Evolutionary conservation across 192 early-diverging fungal genomes (phyloP).

Genomic region (Backusella tarrabulga): DNA sequence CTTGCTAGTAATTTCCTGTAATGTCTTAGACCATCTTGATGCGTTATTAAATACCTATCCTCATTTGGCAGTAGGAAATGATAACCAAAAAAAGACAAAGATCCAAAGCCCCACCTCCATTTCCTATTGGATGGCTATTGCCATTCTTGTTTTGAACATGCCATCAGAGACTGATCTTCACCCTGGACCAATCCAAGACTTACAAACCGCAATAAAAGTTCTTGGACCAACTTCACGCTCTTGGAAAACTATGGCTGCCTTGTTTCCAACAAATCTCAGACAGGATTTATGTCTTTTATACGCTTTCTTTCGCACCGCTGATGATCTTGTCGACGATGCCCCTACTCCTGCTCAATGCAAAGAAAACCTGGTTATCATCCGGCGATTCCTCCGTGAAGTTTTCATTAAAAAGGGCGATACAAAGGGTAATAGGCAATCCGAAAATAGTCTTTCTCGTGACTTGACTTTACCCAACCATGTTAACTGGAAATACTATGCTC

Average conservation of each 20-base stretch:
- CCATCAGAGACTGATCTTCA: constrained; percentile 19
- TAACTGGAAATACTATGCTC: constrained; percentile 24
- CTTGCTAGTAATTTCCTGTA: constrained; percentile 16
- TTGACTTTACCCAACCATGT: constrained; percentile 14
- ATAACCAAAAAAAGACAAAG: neutral
- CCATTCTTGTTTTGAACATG: constrained; percentile 11
- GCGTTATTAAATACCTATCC: constrained; percentile 35
- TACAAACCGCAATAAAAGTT: constrained; percentile 16
- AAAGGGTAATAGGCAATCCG: neutral
- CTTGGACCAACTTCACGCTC: constrained; percentile 30
- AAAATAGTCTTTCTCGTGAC: neutral
- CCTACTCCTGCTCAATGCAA: constrained; percentile 14
- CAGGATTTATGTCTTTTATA: constrained; percentile 36
- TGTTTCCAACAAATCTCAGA: constrained; percentile 31
- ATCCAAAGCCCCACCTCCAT: constrained; percentile 12
- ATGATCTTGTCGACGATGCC: constrained; percentile 33
- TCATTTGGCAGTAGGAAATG: constrained; percentile 2
- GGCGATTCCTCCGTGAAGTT: constrained; percentile 21
- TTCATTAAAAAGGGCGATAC: neutral
- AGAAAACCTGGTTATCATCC: constrained; percentile 21
- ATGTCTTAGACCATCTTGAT: constrained; percentile 29
- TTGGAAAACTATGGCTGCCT: constrained; percentile 33
- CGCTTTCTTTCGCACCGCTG: constrained; percentile 30
- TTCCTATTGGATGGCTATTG: constrained; percentile 15
- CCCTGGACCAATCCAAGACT: constrained; percentile 21